These are phyloP conservation scores for Eremothecium sinecaudum DNA, from an alignment of 1,139 yeast species.

Conservation along the genomic window DNA sequence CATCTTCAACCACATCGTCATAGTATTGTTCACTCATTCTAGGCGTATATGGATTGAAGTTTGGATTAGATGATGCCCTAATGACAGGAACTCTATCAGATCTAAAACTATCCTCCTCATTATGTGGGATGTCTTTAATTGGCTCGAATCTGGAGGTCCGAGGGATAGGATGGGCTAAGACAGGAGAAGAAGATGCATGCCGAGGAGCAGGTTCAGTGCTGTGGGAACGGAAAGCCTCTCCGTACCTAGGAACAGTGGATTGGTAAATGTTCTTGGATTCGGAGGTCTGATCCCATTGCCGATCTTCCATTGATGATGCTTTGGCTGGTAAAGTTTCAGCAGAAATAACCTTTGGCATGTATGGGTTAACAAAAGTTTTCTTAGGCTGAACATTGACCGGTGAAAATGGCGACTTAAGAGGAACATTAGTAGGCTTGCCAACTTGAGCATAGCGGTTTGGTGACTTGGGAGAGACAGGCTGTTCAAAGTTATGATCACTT, in stretches of 20 bases:
- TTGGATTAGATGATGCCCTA: conserved; percentile 12
- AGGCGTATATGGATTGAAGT: conserved; percentile 14
- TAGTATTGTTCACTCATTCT: conserved; percentile 30
- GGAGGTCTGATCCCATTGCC: no score
- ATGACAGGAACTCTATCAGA: conserved; percentile 14
- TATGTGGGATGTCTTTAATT: conserved; percentile 1
- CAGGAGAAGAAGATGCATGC: neutral
- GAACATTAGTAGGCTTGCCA: neutral
- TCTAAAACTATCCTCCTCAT: conserved; percentile 4
- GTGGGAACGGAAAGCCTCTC: no score
- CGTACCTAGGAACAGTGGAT: no score
- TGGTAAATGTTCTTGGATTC: no score
- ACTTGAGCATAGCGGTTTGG: no score
- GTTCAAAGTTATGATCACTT: no score
- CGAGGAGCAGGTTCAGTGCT: neutral
- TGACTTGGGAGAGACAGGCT: no score
- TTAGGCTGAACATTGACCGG: neutral
- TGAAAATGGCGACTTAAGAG: neutral
- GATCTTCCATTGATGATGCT: neutral
- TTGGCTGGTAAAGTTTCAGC: no score
- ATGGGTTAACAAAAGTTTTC: neutral
- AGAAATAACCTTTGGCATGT: no score
- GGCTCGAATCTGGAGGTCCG: conserved; percentile 2
- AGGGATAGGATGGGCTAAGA: conserved; percentile 4
- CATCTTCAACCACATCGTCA: conserved; percentile 39